Percentiles rank a stretch among this genome's conserved stretches.
Evolutionary conservation across 2,329 filamentous ascomycete genomes (phyloP).

Genomic region (Pseudomassariella vexata): DNA sequence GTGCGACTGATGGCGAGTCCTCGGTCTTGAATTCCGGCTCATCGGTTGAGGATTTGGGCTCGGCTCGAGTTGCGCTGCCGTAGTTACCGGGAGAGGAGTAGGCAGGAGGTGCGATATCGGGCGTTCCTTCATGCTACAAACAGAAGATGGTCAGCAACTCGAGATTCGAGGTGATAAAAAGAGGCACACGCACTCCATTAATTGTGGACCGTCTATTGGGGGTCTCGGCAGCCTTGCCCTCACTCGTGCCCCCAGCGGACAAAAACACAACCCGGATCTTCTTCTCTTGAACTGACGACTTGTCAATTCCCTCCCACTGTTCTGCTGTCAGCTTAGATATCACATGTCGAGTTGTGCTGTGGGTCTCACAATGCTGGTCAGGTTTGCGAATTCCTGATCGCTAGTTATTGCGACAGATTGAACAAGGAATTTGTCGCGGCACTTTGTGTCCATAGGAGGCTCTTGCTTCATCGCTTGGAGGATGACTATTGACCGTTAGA

Average conservation of each 20-base stretch:
- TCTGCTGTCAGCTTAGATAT: conserved; percentile 19
- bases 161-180: conserved; percentile 6
- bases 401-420: conserved; percentile 81
- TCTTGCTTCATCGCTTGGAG: conserved; percentile 98
- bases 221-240: conserved; percentile 25
- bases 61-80: conserved; percentile 20
- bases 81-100: conserved; percentile 36
- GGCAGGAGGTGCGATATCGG: conserved; percentile 37
- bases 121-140: conserved; percentile 32
- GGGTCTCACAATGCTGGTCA: conserved; percentile 72
- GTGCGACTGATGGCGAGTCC: too few species aligned
- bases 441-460: conserved; percentile 78
- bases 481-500: conserved; percentile 56
- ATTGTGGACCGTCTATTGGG: conserved; percentile 33
- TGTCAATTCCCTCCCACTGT: conserved; percentile 76
- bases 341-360: conserved; percentile 9
- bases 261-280: conserved; percentile 94
- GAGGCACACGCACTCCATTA: conserved; percentile 33
- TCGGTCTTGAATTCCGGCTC: conserved; percentile 21
- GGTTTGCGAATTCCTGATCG: conserved; percentile 78
- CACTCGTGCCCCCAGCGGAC: conserved; percentile 49
- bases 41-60: conserved; percentile 22
- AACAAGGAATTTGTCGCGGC: conserved; percentile 96
- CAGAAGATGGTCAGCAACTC: conserved; percentile 4
- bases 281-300: conserved; percentile 77